Evolutionary conservation across 2,329 filamentous ascomycete genomes (phyloP).

Genomic region (Trichoderma sp.): DNA sequence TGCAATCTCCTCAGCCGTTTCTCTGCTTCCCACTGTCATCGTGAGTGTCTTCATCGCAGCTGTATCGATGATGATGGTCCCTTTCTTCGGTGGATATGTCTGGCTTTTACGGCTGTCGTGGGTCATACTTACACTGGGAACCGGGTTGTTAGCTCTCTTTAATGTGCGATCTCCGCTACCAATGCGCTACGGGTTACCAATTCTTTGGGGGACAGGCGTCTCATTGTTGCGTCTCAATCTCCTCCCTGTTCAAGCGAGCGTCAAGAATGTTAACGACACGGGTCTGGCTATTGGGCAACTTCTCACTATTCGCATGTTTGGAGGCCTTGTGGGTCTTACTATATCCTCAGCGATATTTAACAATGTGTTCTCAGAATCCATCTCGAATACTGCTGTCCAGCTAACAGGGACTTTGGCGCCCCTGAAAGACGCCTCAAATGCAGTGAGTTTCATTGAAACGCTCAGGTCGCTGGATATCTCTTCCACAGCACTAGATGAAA

Average conservation of each 20-base stretch:
- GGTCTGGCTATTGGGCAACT: conserved; percentile 43
- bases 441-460: background rate
- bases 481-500: background rate
- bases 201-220: background rate
- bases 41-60: background rate
- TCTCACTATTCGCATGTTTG: conserved; percentile 43
- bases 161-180: background rate
- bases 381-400: background rate
- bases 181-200: background rate
- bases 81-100: background rate
- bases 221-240: background rate
- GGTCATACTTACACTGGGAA: background rate
- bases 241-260: conserved; percentile 44
- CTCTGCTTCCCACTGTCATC: background rate
- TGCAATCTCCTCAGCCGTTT: background rate
- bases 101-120: background rate
- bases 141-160: background rate
- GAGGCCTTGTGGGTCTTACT: conserved; percentile 43
- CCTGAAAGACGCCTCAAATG: background rate
- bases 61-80: background rate
- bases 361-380: background rate
- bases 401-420: background rate
- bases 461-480: background rate
- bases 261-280: conserved; percentile 39
- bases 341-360: conserved; percentile 28